A percentile compares a stretch with the other conserved stretches of the same genome.
Evolutionary conservation across 1,139 yeast genomes (phyloP).

Genomic region (Pichia sp.): DNA sequence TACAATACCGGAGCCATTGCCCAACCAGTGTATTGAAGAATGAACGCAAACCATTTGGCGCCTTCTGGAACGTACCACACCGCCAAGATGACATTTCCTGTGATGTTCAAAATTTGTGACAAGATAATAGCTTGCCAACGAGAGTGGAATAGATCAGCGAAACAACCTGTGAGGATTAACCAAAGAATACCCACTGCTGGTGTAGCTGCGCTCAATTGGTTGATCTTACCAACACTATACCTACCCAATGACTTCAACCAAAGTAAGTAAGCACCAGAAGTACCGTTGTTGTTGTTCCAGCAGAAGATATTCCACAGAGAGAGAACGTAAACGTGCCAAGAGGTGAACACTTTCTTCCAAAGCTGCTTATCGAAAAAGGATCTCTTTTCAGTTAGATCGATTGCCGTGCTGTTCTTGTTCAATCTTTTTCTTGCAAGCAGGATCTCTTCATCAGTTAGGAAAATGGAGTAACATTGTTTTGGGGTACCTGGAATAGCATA

Average conservation of each 20-base stretch:
- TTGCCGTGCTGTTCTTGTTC: constrained; percentile 31
- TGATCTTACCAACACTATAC: constrained; percentile 35
- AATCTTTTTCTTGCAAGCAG: constrained; percentile 52
- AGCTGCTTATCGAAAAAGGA: constrained; percentile 31
- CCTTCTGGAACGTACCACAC: constrained; percentile 41
- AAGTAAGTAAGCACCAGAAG: constrained; percentile 48
- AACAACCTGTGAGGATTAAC: constrained; percentile 37
- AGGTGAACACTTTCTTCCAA: constrained; percentile 43
- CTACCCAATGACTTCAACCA: constrained; percentile 43
- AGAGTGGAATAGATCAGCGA: constrained; percentile 42
- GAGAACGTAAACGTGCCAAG: constrained; percentile 48
- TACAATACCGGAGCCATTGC: constrained; percentile 37
- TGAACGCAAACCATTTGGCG: constrained; percentile 45
- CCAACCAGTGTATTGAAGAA: constrained; percentile 43
- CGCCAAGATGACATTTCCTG: constrained; percentile 36
- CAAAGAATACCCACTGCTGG: constrained; percentile 48
- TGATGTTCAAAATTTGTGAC: constrained; percentile 33
- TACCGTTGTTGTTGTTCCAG: constrained; percentile 36
- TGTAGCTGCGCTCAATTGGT: constrained; percentile 38
- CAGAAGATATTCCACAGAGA: constrained; percentile 36
- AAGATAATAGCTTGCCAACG: constrained; percentile 41
- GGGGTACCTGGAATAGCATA: constrained; percentile 8
- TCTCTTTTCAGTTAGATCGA: constrained; percentile 14
- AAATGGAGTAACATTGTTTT: constrained; percentile 4
- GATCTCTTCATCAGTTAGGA: constrained; percentile 54